Conservation (phyloP, 163 green algal genomes). For the Picocystis sp. region DNA sequence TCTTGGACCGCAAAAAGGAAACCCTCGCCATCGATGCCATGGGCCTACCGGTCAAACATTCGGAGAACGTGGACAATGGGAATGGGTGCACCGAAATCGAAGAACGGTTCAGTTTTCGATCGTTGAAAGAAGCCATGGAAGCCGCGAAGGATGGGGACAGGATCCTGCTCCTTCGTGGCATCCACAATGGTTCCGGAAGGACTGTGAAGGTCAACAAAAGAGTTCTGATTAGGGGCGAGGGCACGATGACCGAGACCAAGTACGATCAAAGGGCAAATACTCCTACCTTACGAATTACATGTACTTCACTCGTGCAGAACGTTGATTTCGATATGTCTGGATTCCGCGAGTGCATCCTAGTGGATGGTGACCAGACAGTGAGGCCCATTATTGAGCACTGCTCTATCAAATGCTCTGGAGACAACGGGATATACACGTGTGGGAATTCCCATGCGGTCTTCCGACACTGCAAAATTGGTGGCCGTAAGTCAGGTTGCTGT, state of each 20-base stretch:
- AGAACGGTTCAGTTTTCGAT: conserved; percentile 28
- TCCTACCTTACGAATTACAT: conserved; percentile 34
- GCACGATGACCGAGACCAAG: conserved; percentile 23
- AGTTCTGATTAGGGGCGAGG: conserved; percentile 42
- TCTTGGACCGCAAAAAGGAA: conserved; percentile 25
- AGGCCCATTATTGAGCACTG: conserved; percentile 20
- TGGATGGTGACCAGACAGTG: conserved; percentile 9
- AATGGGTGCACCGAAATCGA: conserved; percentile 2
- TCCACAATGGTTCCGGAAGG: conserved; percentile 43
- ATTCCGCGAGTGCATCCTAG: conserved; percentile 34
- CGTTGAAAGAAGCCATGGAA: conserved; percentile 35
- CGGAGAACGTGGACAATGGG: not conserved
- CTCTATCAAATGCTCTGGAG: conserved; percentile 28
- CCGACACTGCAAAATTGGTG: conserved; percentile 16
- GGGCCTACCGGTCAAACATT: not conserved
- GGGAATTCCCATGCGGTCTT: conserved; percentile 14
- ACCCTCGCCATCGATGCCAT: not conserved
- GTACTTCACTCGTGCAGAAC: conserved; percentile 14
- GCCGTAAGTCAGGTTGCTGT: conserved; percentile 27
- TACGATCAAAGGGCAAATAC: conserved; percentile 45
- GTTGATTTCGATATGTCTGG: conserved; percentile 50
- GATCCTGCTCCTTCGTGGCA: conserved; percentile 41
- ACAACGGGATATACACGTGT: conserved; percentile 30
- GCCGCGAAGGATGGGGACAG: conserved; percentile 48
- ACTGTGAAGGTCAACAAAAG: conserved; percentile 34